Base-by-base conservation (phyloP, 2,329 filamentous ascomycete genomes). In the Fusarium phyllophilum region DNA sequence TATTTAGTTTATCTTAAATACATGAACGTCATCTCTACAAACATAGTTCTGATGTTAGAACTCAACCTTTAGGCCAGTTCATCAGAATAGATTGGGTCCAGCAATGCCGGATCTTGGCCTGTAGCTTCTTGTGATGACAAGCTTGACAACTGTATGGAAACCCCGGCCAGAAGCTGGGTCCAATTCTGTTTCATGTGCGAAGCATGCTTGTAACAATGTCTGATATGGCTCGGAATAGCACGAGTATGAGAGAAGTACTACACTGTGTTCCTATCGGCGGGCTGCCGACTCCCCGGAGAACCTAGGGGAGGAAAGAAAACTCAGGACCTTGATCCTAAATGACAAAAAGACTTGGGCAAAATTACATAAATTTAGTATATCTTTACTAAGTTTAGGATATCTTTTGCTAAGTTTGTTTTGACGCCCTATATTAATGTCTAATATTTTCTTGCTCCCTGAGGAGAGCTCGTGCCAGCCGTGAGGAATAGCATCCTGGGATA, bases 161-260 rank as follows among this genome's bases (percentile, higher is more conserved):
- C 15, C 24, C 34, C n/a, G 31, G 24, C 13, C 14, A 31, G 22
- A 44, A 29, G 5, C 3, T 29, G 29, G 36, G 31, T 4, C 14
- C 49, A 57, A 17, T n/a, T n/a, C 18, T 46, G 52, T 58, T 62
- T 62, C 60, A 46, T 45, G 57, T 60, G 57, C 20, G 22, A 52
- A 39, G 22, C 22, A 9, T 14, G 24, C 22, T 12, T 20, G 15
- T 7, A 31, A 10, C 41, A 29, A 29, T 34, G 11, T 33, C 38
- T 44, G 18, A 34, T 24, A 26, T 20, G 29, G 26, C 34, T 29
- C n/a, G 12, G 18, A 10, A 29, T n/a, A 56, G 10, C 22, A 42
- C 24, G 36, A 33, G 44, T 22, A 61, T 12, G 41, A n/a, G 17
- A 24, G 33, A 45, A 44, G 20, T 42, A 42, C 18, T 54, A 56